Evolutionary conservation across 148 eudicot species (phyloP).

Genomic region (Rhododendron henanense): DNA sequence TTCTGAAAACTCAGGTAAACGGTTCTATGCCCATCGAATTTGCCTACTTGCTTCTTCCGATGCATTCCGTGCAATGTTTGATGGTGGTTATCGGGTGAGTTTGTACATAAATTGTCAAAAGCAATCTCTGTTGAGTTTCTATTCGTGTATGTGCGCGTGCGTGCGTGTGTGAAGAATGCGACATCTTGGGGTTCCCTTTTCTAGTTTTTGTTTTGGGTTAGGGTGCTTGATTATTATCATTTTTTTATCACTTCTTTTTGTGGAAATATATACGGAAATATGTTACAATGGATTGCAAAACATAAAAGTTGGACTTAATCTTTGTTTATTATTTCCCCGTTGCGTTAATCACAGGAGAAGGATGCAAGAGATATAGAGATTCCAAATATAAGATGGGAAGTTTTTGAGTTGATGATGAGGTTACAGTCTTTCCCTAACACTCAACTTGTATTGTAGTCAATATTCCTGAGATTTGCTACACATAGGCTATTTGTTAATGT

Average conservation of each 20-base stretch:
- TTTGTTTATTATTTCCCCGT: background rate
- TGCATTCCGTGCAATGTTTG: constrained; percentile 99
- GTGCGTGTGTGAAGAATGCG: background rate
- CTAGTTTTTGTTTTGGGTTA: background rate
- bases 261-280: background rate
- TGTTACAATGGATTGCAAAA: background rate
- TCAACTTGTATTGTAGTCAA: background rate
- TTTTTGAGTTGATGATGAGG: constrained; percentile 99
- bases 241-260: background rate
- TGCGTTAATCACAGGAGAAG: constrained; percentile 53
- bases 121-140: background rate
- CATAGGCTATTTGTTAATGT: background rate
- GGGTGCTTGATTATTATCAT: background rate
- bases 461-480: constrained; percentile 1
- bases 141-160: background rate
- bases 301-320: background rate
- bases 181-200: background rate
- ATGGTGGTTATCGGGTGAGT: constrained; percentile 94
- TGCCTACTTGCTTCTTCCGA: constrained; percentile 96
- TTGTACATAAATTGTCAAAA: constrained; percentile 11
- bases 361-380: constrained; percentile 88
- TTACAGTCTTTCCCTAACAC: constrained; percentile 14
- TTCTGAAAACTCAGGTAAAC: constrained; percentile 43
- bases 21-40: constrained; percentile 93
- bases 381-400: constrained; percentile 94